Percentiles rank a stretch among this genome's conserved stretches.
Evolutionary conservation across 192 early-diverging fungal species (phyloP).

Genomic region (Coemansia interrupta): DNA sequence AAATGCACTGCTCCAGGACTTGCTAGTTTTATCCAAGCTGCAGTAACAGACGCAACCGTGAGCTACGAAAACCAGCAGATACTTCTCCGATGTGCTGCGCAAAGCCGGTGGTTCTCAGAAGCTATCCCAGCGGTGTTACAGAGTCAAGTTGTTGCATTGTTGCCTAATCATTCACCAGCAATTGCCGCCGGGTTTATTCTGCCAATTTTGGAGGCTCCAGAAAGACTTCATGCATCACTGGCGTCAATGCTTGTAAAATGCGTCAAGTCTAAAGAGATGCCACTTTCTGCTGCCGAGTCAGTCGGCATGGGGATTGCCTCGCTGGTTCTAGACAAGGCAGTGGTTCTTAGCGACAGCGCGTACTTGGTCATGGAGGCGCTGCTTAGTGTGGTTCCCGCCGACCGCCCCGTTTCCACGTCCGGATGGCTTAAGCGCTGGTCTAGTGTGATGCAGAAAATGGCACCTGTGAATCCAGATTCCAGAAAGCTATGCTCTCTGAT

Average conservation of each 20-base stretch:
- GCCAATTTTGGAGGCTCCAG: constrained; percentile 17
- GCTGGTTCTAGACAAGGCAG: background rate
- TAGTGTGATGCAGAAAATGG: constrained; percentile 11
- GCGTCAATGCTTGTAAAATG: constrained; percentile 27
- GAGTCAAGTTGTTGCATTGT: constrained; percentile 24
- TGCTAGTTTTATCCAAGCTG: constrained; percentile 19
- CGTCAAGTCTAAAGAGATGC: constrained; percentile 21
- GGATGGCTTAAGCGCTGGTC: constrained; percentile 25
- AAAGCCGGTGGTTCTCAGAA: constrained; percentile 18
- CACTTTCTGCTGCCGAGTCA: constrained; percentile 6
- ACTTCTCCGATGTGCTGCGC: constrained; percentile 17
- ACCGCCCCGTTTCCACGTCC: background rate
- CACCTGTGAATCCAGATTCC: constrained; percentile 8
- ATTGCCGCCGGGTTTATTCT: constrained; percentile 22
- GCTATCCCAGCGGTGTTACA: constrained; percentile 38
- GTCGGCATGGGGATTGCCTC: constrained; percentile 16
- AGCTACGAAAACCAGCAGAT: constrained; percentile 38
- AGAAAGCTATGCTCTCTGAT: constrained; percentile 38
- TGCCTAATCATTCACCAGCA: constrained; percentile 11
- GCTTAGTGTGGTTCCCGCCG: constrained; percentile 15
- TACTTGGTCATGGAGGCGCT: constrained; percentile 35
- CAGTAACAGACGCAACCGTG: constrained; percentile 14
- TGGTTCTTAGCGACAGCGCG: constrained; percentile 3
- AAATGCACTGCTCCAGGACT: constrained; percentile 11
- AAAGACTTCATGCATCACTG: constrained; percentile 4